Evolutionary conservation across 306 rosid genomes (phyloP).

Genomic region (Begonia masoniana): DNA sequence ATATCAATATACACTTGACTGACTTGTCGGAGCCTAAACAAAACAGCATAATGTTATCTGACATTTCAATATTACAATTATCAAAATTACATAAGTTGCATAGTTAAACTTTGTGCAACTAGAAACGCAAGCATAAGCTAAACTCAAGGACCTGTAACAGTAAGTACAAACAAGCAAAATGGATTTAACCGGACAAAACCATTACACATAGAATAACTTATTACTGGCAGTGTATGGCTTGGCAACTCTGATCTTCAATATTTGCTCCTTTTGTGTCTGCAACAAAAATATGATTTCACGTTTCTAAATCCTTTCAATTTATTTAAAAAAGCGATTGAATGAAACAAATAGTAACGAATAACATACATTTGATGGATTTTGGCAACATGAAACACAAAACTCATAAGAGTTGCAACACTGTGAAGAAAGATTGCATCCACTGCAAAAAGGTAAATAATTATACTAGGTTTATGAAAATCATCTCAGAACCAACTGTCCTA

Average conservation of each 20-base stretch:
- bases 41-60: too few relatives aligned
- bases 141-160: too few relatives aligned
- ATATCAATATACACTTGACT: too few relatives aligned
- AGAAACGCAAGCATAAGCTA: too few relatives aligned
- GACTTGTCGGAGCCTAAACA: too few relatives aligned
- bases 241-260: conserved; percentile 49
- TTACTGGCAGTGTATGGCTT: conserved; percentile 77
- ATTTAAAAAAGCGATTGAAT: neutral
- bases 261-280: conserved; percentile 51
- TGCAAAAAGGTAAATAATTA: conserved; percentile 21
- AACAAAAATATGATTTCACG: conserved; percentile 3
- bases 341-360: neutral
- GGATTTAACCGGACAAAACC: too few relatives aligned
- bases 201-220: too few relatives aligned
- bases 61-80: too few relatives aligned
- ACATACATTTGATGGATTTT: conserved; percentile 60
- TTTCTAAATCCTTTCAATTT: neutral
- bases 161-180: too few relatives aligned
- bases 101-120: too few relatives aligned
- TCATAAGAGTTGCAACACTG: conserved; percentile 87
- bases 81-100: too few relatives aligned
- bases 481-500: too few relatives aligned
- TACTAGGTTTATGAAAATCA: neutral
- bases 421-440: conserved; percentile 75
- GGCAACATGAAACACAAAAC: conserved; percentile 93